These are phyloP conservation scores for Pestalotiopsis sp. DNA, from an alignment of 2,329 filamentous ascomycete genomes.

Conservation along the genomic window DNA sequence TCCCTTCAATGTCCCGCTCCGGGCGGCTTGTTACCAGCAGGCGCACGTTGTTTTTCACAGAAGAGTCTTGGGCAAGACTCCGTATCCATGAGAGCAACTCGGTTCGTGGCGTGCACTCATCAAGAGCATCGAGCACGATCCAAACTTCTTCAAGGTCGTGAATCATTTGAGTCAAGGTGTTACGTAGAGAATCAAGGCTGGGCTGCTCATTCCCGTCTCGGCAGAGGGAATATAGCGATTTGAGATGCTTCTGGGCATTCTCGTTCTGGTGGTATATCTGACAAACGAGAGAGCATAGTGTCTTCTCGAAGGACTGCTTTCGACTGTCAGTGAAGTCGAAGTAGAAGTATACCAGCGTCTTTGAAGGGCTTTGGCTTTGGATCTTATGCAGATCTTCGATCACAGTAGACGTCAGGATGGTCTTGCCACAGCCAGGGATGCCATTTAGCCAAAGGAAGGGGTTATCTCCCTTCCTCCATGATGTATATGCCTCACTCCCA, in stretches of 20 bases:
- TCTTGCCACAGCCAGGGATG: conserved; percentile 45
- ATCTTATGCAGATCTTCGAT: conserved; percentile 28
- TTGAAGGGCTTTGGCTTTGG: neutral
- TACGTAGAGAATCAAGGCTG: neutral
- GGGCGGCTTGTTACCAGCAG: conserved; percentile 26
- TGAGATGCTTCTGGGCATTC: conserved; percentile 20
- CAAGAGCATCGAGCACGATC: conserved; percentile 33
- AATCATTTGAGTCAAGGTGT: conserved; percentile 24
- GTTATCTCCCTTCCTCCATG: conserved; percentile 31
- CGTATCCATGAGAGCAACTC: conserved; percentile 19
- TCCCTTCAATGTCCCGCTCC: conserved; percentile 26
- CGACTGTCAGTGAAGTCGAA: conserved; percentile 40
- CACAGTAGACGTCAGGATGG: conserved; percentile 39
- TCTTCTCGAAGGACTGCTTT: conserved; percentile 35
- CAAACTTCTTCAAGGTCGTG: conserved; percentile 23
- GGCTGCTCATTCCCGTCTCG: conserved; percentile 26
- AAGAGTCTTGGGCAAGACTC: neutral
- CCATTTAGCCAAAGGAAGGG: conserved; percentile 41
- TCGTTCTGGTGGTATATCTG: conserved; percentile 32
- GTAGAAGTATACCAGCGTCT: conserved; percentile 33
- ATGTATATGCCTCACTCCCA: conserved; percentile 24
- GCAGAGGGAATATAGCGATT: conserved; percentile 27
- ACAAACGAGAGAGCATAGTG: conserved; percentile 38
- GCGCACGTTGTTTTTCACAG: conserved; percentile 14
- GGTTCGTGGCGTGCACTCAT: conserved; percentile 24